These are phyloP conservation scores for Boletellus ananiceps DNA, from an alignment of 768 basidiomycete species.

Conservation along the genomic window DNA sequence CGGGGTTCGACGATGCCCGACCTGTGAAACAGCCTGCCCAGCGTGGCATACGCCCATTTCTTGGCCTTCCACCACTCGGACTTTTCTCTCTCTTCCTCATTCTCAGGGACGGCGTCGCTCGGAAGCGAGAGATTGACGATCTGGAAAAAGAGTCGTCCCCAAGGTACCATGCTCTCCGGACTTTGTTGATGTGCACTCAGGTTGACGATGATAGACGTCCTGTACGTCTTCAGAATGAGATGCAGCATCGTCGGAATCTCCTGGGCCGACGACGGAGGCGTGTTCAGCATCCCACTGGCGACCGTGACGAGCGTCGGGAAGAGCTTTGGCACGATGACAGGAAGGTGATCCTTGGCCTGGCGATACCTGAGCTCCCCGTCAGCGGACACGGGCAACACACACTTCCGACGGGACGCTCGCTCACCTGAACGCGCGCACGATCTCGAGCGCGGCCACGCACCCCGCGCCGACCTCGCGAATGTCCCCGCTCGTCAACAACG, in stretches of 20 bases:
- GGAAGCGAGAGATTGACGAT: constrained; percentile 73
- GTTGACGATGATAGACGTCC: constrained; percentile 70
- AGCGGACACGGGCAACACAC: constrained; percentile 27
- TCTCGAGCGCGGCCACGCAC: constrained; percentile 71
- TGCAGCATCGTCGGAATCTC: constrained; percentile 84
- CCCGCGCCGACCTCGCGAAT: constrained; percentile 78
- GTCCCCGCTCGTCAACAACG: constrained; percentile 56
- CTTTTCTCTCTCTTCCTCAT: constrained; percentile 71
- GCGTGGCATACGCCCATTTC: constrained; percentile 86
- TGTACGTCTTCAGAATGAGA: constrained; percentile 84
- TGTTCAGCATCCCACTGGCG: constrained; percentile 61
- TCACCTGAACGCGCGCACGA: constrained; percentile 54
- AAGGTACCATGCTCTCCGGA: constrained; percentile 73
- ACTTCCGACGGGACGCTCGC: background rate
- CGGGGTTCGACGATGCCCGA: constrained; percentile 18
- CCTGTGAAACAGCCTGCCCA: constrained; percentile 78
- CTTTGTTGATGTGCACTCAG: constrained; percentile 72
- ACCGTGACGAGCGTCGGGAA: constrained; percentile 78
- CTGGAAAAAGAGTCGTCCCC: constrained; percentile 80
- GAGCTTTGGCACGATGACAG: constrained; percentile 52
- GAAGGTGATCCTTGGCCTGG: constrained; percentile 55
- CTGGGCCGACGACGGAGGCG: constrained; percentile 53
- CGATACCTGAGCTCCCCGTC: constrained; percentile 57
- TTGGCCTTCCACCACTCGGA: constrained; percentile 90
- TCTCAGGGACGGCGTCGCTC: constrained; percentile 57